Base-by-base conservation (phyloP, 257 asterid genomes). In the Nicotiana tabacum region DNA sequence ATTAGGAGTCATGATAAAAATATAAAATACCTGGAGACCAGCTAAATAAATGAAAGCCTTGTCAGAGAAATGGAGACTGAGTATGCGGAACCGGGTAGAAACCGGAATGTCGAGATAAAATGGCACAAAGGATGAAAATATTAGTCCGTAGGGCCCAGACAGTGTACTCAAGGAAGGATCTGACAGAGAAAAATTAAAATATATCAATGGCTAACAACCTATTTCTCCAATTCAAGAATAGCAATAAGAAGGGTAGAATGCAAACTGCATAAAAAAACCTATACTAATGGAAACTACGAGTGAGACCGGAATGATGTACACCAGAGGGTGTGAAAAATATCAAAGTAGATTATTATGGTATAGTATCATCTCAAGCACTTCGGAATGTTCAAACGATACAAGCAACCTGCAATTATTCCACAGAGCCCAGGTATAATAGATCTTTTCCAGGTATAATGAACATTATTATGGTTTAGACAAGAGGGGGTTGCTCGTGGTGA, bases 1-100 rank as follows among this genome's bases (percentile, higher is more conserved):
- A 56, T 66, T 46, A 66, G 56, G 66, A 53, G 33, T 24, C 37
- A 2, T 66, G 56, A 66, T 15, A 81, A 2, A 66, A 77, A 48
- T 10, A 66, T 70, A 72, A 48, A 66, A 83, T 89, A 96, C 99
- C 98, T 96, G 99, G 85, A 96, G 94, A 84, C 99, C 99, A 66
- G 99, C 99, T 85, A 93, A 90, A 88, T 96, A 96, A 74, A 96
- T 95, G 77, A 96, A 94, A 32, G 96, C 87, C 94, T 96, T 96
- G 94, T 96, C 98, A 7, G 99, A 96, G 90, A 96, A 96, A 87
- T 90, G 95, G 87, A 95, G 87, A 82, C 88, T 84, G 56, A 91
- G 86, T 66, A 91, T 91, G 27, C 93, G 99, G 85, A 93, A 95
- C 84, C 93, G 92, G 29, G 98, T 94, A 66, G 99, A 91, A 81